phyloP scores from a whole-genome alignment of 1,284 basidiomycete genomes.

The Leccinum variabile region DNA sequence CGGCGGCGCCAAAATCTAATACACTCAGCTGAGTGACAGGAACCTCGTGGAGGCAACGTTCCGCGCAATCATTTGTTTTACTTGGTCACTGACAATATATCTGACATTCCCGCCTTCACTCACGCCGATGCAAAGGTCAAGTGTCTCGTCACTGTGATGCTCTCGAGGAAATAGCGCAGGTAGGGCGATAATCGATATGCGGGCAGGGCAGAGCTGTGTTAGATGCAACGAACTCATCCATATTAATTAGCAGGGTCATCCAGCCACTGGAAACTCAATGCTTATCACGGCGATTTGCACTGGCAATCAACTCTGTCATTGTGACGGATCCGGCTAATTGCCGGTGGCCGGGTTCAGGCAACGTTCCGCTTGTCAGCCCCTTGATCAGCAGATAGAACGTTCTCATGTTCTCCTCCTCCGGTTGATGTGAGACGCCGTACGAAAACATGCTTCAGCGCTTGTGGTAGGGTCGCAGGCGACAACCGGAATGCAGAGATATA shows the following conservation, averaged over 20 bases:
- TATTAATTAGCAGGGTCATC: background rate
- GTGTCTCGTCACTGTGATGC: background rate
- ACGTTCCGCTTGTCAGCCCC: background rate
- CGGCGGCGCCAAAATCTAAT: background rate
- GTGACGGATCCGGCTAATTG: background rate
- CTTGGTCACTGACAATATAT: background rate
- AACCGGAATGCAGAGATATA: conserved; percentile 14
- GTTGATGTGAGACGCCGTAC: background rate
- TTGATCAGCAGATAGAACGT: background rate
- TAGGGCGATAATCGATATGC: background rate
- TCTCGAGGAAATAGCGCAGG: background rate
- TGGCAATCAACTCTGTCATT: background rate
- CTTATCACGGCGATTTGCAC: background rate
- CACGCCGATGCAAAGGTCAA: too few relatives aligned
- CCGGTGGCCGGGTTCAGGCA: background rate
- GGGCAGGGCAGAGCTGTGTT: background rate
- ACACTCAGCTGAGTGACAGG: background rate
- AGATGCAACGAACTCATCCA: background rate
- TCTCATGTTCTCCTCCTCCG: background rate
- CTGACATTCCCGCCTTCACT: background rate
- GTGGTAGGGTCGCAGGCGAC: background rate
- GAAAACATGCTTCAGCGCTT: background rate
- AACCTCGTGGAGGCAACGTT: conserved; percentile 1
- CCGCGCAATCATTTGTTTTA: conserved; percentile 2
- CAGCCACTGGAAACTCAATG: too few relatives aligned